Base-by-base conservation (phyloP, 2,329 filamentous ascomycete genomes). In the Fusarium decemcellulare region DNA sequence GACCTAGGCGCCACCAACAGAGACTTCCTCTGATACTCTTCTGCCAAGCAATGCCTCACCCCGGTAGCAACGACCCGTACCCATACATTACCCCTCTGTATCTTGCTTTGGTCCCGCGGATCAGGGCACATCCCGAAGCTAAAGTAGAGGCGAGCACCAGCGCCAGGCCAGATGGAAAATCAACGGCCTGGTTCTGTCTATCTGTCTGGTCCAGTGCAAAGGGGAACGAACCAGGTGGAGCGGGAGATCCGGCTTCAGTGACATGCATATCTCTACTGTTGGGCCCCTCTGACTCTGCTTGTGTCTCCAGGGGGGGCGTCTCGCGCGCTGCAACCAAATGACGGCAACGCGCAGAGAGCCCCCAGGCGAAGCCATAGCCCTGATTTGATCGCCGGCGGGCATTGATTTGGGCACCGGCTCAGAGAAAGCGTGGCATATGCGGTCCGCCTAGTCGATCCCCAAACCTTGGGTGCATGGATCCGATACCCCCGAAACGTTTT, bases 391-490 rank as follows among this genome's bases (percentile, higher is more conserved):
- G 40, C 32, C 55, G 50, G 59, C 58, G 40, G 40, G 48, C 50
- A 55, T 16, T 32, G 32, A 39, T 44, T 37, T 46, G 27, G 52
- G 32, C 50, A 54, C 40, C 39, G 30, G 65, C 42, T 53, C 51
- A 48, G n/a, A 29, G 29, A 50, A 42, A 47, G 42, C 53, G 51
- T 63, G 50, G 29, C 54, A 34, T 30, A 59, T 62, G 42, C 46
- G 48, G 63, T 48, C 63, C 32, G 61, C 10, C 29, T 52, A 30
- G 47, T 37, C 23, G 50, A 71, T 62, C 36, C 27, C 18, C 18
- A 71, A 70, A 68, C 60, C 47, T 44, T 59, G 67, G 27, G 61
- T 71, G 36, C 60, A 71, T 71, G 61, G 51, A 59, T 48, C 68
- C 67, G 43, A 32, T 29, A 34, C 39, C 37, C 37, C 61, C 18